Evolutionary conservation across 2,329 filamentous ascomycete genomes (phyloP).

Genomic region (Colletotrichum horii): DNA sequence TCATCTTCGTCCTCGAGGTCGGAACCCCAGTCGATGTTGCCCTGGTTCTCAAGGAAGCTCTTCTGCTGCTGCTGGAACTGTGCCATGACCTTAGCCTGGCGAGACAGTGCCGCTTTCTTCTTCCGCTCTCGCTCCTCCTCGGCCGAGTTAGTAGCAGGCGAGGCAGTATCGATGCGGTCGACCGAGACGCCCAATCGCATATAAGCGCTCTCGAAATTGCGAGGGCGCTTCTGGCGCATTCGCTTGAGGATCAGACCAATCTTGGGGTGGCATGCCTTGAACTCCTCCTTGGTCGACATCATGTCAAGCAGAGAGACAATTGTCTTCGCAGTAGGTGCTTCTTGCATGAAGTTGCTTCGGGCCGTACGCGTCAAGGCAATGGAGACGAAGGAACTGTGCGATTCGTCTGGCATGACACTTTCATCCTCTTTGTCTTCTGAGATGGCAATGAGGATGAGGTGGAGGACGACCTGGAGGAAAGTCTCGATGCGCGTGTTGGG

Average conservation of each 20-base stretch:
- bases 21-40: conserved; percentile 82
- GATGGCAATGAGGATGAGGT: conserved; percentile 85
- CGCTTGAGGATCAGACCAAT: conserved; percentile 82
- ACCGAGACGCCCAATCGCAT: conserved; percentile 68
- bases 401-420: conserved; percentile 50
- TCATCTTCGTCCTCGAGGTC: conserved; percentile 81
- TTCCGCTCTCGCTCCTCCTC: conserved; percentile 81
- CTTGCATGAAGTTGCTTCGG: conserved; percentile 64
- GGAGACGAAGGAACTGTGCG: conserved; percentile 71
- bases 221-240: conserved; percentile 82
- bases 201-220: conserved; percentile 73
- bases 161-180: conserved; percentile 81
- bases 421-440: conserved; percentile 76
- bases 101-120: conserved; percentile 87
- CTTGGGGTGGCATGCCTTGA: conserved; percentile 83
- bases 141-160: conserved; percentile 72
- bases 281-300: conserved; percentile 72
- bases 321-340: conserved; percentile 61
- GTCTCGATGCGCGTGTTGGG: conserved; percentile 85
- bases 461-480: conserved; percentile 89
- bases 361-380: conserved; percentile 71
- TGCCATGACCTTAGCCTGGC: conserved; percentile 94
- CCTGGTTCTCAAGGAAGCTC: conserved; percentile 89
- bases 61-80: conserved; percentile 98
- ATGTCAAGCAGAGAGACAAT: conserved; percentile 69